A percentile compares a stretch with the other conserved stretches of the same genome.
Evolutionary conservation across 148 eudicot genomes (phyloP).

Genomic region (Polygonum maritimum): DNA sequence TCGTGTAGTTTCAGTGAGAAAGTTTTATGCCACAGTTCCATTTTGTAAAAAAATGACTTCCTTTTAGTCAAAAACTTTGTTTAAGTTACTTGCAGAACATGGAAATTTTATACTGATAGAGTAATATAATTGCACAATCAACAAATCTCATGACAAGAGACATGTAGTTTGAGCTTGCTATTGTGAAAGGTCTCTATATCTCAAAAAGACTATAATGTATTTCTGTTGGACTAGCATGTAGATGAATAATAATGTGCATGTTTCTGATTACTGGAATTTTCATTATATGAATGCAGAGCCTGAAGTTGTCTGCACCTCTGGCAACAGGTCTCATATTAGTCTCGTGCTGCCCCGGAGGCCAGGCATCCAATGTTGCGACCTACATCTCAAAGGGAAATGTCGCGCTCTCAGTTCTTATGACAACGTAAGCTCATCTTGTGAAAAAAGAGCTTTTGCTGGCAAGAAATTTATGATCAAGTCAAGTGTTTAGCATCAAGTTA

Average conservation of each 20-base stretch:
- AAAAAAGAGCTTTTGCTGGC: not conserved
- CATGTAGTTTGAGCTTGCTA: not conserved
- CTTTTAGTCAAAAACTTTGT: not conserved
- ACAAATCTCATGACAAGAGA: not conserved
- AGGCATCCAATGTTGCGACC: constrained; percentile 98
- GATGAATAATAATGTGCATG: not conserved
- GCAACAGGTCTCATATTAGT: constrained; percentile 98
- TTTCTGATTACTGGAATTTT: not conserved
- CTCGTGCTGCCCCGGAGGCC: constrained; percentile 99
- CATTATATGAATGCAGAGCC: constrained; percentile 36
- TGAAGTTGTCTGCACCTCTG: constrained; percentile 92
- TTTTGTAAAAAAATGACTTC: not conserved
- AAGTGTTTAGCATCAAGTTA: not conserved
- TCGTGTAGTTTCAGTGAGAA: not conserved
- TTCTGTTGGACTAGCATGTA: not conserved
- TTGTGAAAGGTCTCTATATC: not conserved
- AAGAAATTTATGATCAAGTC: not conserved
- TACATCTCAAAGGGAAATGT: constrained; percentile 97
- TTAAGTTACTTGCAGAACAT: not conserved
- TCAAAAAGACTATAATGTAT: not conserved
- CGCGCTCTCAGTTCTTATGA: constrained; percentile 99
- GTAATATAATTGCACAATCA: not conserved
- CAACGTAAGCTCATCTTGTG: constrained; percentile 64
- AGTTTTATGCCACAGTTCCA: not conserved
- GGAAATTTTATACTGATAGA: not conserved